Percentiles rank a stretch among this genome's conserved stretches.
These are phyloP conservation scores for Linum tenue DNA, from an alignment of 345 rosid genomes.

Conservation along the genomic window DNA sequence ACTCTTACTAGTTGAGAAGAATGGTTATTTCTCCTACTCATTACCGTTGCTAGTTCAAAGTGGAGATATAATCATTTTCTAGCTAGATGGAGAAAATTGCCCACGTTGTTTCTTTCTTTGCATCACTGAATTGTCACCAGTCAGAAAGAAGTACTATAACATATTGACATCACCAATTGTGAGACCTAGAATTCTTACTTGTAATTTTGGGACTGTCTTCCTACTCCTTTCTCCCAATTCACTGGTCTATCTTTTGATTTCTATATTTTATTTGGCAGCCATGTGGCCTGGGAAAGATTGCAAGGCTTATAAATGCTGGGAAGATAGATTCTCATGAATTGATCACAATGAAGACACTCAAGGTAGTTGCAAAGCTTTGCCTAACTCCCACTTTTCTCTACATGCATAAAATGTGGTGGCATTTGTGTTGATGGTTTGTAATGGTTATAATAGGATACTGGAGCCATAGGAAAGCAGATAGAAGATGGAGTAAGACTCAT, in stretches of 20 bases:
- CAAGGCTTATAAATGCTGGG: slow-evolving; percentile 79
- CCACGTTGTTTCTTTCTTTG: too few species aligned
- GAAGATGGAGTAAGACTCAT: slow-evolving; percentile 88
- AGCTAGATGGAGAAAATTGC: too few species aligned
- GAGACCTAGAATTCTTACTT: too few species aligned
- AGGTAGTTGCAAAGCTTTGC: slow-evolving; percentile 32
- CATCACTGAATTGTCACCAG: too few species aligned
- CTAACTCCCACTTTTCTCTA: not conserved
- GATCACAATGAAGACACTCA: slow-evolving; percentile 94
- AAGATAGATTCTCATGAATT: slow-evolving; percentile 93
- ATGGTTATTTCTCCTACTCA: too few species aligned
- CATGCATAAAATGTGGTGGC: slow-evolving; percentile 11
- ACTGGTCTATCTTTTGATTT: not conserved
- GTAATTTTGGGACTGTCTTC: not conserved
- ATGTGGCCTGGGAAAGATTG: slow-evolving; percentile 86
- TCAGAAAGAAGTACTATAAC: too few species aligned
- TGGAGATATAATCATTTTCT: too few species aligned
- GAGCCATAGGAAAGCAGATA: slow-evolving; percentile 85
- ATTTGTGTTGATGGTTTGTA: slow-evolving; percentile 5
- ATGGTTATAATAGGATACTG: slow-evolving; percentile 39
- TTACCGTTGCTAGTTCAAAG: too few species aligned
- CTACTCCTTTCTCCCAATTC: not conserved
- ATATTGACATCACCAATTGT: too few species aligned
- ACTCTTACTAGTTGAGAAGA: too few species aligned
- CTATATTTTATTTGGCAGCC: slow-evolving; percentile 45